Percentiles rank a stretch among this genome's conserved stretches.
phyloP scores from a whole-genome alignment of 2,329 filamentous ascomycete genomes.

The Aspergillus udagawae region DNA sequence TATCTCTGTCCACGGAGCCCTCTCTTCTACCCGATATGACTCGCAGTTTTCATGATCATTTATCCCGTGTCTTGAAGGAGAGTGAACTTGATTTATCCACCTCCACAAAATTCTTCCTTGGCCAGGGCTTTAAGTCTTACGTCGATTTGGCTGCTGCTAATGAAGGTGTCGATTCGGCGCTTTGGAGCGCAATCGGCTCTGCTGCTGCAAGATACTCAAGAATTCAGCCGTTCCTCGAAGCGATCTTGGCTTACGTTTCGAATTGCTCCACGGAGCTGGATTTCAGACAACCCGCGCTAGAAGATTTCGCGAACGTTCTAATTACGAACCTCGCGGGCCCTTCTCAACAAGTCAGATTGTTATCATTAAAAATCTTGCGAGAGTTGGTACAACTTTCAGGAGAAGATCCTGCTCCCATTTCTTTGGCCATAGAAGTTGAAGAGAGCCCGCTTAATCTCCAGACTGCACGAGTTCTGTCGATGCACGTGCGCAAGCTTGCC shows the following conservation, averaged over 20 bases:
- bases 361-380: constrained; percentile 68
- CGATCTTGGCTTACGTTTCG: constrained; percentile 51
- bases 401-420: constrained; percentile 41
- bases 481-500: constrained; percentile 78
- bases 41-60: constrained; percentile 61
- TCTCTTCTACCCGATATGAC: constrained; percentile 64
- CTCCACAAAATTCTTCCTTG: constrained; percentile 68
- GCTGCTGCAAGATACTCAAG: constrained; percentile 64
- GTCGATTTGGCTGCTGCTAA: constrained; percentile 60
- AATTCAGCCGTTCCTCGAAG: constrained; percentile 63
- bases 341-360: constrained; percentile 69
- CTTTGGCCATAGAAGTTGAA: constrained; percentile 73
- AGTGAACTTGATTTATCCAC: constrained; percentile 57
- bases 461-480: constrained; percentile 71
- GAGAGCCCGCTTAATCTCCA: constrained; percentile 73
- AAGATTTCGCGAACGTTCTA: constrained; percentile 61
- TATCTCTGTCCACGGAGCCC: constrained; percentile 55
- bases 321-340: constrained; percentile 70
- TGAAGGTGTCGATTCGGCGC: constrained; percentile 54
- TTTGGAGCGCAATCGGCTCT: constrained; percentile 64
- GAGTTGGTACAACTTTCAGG: constrained; percentile 48
- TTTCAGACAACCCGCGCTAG: constrained; percentile 53
- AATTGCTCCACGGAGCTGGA: constrained; percentile 22
- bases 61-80: constrained; percentile 62
- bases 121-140: constrained; percentile 70